phyloP scores from a whole-genome alignment of 305 asterid genomes.

The Petunia hybrid region DNA sequence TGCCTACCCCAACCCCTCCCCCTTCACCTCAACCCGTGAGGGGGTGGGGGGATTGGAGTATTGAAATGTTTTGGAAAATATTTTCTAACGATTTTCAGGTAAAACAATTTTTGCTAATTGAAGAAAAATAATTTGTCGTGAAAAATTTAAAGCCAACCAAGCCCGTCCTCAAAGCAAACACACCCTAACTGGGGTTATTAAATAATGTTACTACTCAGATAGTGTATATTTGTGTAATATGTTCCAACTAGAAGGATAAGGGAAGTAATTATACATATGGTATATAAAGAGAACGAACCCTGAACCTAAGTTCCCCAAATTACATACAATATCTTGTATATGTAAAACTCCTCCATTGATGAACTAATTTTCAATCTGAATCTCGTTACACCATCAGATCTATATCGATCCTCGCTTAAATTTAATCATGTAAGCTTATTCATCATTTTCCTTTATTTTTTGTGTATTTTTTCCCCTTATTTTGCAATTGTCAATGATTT shows the following conservation, averaged over 20 bases:
- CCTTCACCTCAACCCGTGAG: no score
- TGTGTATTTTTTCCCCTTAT: neutral
- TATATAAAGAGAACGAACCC: constrained; percentile 24
- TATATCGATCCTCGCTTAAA: constrained; percentile 14
- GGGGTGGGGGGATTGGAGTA: no score
- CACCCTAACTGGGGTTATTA: no score
- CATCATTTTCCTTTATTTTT: neutral
- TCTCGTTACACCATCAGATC: neutral
- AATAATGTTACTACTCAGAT: no score
- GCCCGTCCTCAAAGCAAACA: no score
- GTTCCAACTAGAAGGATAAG: constrained; percentile 13
- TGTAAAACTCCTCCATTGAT: constrained; percentile 14
- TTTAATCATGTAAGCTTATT: constrained; percentile 27
- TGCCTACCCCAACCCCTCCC: no score
- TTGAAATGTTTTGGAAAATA: no score
- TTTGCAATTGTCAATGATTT: neutral
- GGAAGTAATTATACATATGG: neutral
- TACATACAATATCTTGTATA: constrained; percentile 1
- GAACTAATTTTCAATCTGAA: neutral
- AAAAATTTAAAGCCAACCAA: no score
- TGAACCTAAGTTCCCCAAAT: neutral
- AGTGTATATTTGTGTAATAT: constrained; percentile 1
- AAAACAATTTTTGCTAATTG: no score
- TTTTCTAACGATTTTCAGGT: no score
- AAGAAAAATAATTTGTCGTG: no score